These are phyloP conservation scores for Leccinum subgranulosum DNA, from an alignment of 768 basidiomycete species.

Conservation along the genomic window DNA sequence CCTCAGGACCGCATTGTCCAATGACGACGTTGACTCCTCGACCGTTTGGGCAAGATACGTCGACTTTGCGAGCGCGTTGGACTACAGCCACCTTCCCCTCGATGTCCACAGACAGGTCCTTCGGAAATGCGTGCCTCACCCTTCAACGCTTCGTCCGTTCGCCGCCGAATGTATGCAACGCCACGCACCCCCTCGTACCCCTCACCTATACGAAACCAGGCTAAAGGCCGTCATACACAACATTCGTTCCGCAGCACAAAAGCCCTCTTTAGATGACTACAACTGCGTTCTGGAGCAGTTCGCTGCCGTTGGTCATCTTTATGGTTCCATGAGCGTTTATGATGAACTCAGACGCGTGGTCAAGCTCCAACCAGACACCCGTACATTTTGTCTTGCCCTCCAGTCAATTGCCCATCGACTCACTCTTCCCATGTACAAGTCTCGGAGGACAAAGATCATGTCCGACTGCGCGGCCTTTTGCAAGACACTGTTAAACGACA, in stretches of 20 bases:
- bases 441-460: conserved; percentile 34
- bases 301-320: conserved; percentile 68
- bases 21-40: conserved; percentile 37
- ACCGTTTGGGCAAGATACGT: conserved; percentile 66
- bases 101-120: conserved; percentile 69
- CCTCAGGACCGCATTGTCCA: conserved; percentile 30
- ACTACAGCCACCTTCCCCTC: conserved; percentile 51
- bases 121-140: conserved; percentile 56
- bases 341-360: conserved; percentile 46
- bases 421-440: conserved; percentile 49
- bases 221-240: conserved; percentile 67
- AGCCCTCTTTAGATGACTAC: conserved; percentile 58
- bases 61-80: conserved; percentile 49
- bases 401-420: conserved; percentile 70
- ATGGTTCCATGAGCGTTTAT: conserved; percentile 59
- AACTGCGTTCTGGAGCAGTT: conserved; percentile 74
- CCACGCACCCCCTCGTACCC: conserved; percentile 33
- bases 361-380: conserved; percentile 46
- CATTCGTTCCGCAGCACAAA: conserved; percentile 51
- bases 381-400: conserved; percentile 62
- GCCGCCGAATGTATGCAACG: conserved; percentile 41
- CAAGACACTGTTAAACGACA: conserved; percentile 52
- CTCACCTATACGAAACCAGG: conserved; percentile 63
- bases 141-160: conserved; percentile 42
- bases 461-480: conserved; percentile 47